A percentile compares a stretch with the other conserved stretches of the same genome.
These are phyloP conservation scores for Rhodofomes roseus DNA, from an alignment of 1,284 basidiomycete genomes.

Conservation along the genomic window DNA sequence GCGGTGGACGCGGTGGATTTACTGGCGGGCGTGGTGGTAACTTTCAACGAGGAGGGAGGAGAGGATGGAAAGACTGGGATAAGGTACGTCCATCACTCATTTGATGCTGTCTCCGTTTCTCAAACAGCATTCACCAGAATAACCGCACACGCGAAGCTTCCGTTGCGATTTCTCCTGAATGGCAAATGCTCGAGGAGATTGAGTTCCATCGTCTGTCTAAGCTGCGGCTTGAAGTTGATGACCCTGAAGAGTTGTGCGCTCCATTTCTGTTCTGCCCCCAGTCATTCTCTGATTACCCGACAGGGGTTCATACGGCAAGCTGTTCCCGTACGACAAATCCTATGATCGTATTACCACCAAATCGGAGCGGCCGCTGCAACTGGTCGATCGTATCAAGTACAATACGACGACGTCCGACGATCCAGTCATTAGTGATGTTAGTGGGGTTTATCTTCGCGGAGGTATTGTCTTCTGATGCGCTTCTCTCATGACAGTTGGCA, in stretches of 20 bases:
- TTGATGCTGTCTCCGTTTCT: background rate
- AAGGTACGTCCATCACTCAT: constrained; percentile 50
- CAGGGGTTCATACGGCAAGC: constrained; percentile 85
- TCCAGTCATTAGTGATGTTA: constrained; percentile 86
- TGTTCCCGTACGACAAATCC: constrained; percentile 92
- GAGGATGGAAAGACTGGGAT: constrained; percentile 94
- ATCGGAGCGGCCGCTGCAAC: constrained; percentile 86
- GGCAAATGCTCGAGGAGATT: constrained; percentile 95
- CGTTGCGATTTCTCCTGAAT: constrained; percentile 88
- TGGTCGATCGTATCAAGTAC: constrained; percentile 94
- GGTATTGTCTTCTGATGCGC: background rate
- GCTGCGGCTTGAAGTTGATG: constrained; percentile 88
- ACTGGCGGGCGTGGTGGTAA: constrained; percentile 33
- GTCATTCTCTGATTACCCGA: constrained; percentile 7
- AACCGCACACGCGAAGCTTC: constrained; percentile 92
- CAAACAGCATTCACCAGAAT: constrained; percentile 43
- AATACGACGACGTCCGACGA: constrained; percentile 98
- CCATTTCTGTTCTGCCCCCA: constrained; percentile 1
- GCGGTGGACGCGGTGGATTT: constrained; percentile 47
- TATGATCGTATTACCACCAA: constrained; percentile 97
- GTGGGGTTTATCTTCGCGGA: constrained; percentile 12
- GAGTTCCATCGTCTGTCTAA: constrained; percentile 94
- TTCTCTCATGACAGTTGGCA: constrained; percentile 54
- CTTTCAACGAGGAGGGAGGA: constrained; percentile 59
- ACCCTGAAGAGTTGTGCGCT: constrained; percentile 82